These are phyloP conservation scores for Dalbergia cultrata DNA, from an alignment of 306 rosid species.

Conservation along the genomic window DNA sequence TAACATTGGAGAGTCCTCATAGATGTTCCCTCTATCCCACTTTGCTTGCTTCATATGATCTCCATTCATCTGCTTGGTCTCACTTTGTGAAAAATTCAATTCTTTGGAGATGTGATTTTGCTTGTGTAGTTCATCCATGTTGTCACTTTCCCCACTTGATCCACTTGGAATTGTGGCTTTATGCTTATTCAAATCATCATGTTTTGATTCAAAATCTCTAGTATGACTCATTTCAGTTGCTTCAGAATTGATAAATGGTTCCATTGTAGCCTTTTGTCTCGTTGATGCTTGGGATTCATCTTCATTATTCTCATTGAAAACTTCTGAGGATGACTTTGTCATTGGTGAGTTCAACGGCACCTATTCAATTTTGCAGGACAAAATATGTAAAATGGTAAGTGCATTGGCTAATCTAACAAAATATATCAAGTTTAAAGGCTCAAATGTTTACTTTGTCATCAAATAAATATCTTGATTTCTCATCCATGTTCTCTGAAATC, in stretches of 20 bases:
- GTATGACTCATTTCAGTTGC: constrained; percentile 6
- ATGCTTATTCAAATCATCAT: background rate
- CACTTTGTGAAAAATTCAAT: constrained; percentile 20
- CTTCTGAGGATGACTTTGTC: constrained; percentile 41
- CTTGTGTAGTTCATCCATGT: constrained; percentile 1
- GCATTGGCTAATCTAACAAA: background rate
- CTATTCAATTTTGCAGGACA: constrained; percentile 38
- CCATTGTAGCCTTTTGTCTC: constrained; percentile 21
- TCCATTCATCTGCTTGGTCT: constrained; percentile 17
- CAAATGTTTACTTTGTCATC: constrained; percentile 33
- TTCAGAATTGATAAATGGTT: constrained; percentile 30
- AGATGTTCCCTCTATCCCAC: background rate
- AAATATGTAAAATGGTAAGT: constrained; percentile 8
- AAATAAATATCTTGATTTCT: constrained; percentile 10
- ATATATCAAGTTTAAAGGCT: constrained; percentile 15
- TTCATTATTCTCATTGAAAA: constrained; percentile 26
- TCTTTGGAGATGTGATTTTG: constrained; percentile 18
- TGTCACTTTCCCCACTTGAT: background rate
- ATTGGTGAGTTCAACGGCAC: constrained; percentile 38
- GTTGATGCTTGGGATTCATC: constrained; percentile 1
- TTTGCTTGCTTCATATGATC: constrained; percentile 18
- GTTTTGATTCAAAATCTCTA: constrained; percentile 30
- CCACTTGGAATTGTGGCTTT: background rate
- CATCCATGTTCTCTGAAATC: constrained; percentile 16
- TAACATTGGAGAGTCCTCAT: constrained; percentile 21